Base-by-base conservation (phyloP, 1,284 basidiomycete species). In the Leccinum pachyderme region DNA sequence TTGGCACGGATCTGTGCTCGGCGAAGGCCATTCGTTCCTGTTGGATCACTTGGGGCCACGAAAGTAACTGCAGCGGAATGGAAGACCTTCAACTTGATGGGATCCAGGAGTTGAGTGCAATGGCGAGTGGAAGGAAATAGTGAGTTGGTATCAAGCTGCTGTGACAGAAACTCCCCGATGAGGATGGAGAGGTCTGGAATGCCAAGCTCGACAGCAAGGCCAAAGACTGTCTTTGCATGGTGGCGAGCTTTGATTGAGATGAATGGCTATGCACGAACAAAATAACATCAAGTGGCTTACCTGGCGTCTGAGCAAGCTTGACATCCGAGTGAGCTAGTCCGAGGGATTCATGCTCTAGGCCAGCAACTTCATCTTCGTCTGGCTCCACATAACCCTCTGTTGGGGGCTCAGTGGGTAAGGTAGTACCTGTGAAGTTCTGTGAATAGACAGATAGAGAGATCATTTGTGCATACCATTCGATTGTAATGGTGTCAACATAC, bases 41-140 rank as follows among this genome's bases (percentile, higher is more conserved):
- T 41, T 11, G 45, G 51, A 15, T 55, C 37, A 29, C 54, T 55
- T 47, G 51, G 51, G 4, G 54, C 24, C 4, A 28, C 12, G 13
- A 54, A 55, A 4, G 31, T 47, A 5, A 13, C 29, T 1, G 22
- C 2, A 4, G 56, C 58, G 0, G 47, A 59, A 3, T 59, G 33
- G 15, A 55, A 59, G 4, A 59, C 6, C 25, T 59, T 59, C 39
- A 59, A 18, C 18, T 18, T 18, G 18, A 18, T 18, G 18, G 18
- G 18, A 18, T 18, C 18, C 7, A 2, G 1, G 33, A 25, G 8
- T 54, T 32, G 11, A 46, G 22, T 46, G 18, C 18, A 18, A 18
- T 18, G 18, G 18, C 18, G 18, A 18, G 18, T 18, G 18, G 18
- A 18, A 18, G 18, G 18, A 18, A 18, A 18, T 18, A 18, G 18